phyloP scores from a whole-genome alignment of 2,329 filamentous ascomycete genomes.

The Aciculosporium take region DNA sequence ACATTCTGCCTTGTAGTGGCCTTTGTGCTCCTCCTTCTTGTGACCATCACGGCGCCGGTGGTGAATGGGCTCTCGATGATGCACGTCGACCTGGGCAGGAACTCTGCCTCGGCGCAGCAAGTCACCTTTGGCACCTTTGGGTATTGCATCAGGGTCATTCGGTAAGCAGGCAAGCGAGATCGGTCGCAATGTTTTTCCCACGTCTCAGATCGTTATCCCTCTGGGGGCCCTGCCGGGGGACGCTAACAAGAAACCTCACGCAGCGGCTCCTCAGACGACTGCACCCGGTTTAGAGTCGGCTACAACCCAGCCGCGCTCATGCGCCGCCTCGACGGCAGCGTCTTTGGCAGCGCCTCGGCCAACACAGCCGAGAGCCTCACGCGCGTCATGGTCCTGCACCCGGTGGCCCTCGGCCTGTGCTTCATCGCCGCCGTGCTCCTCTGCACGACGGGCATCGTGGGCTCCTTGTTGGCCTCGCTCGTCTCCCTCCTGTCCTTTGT shows the following conservation, averaged over 20 bases:
- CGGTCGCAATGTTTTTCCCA: too few species aligned
- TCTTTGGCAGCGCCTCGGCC: constrained; percentile 28
- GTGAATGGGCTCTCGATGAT: constrained; percentile 40
- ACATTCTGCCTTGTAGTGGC: constrained; percentile 42
- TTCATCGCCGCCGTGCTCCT: constrained; percentile 42
- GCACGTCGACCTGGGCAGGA: constrained; percentile 30
- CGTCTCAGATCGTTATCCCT: too few species aligned
- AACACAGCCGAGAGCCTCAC: constrained; percentile 36
- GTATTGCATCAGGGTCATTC: constrained; percentile 29
- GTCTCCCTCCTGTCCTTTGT: constrained; percentile 36
- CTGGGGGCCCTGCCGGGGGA: too few species aligned
- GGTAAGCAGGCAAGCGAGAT: constrained; percentile 15
- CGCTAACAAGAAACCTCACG: background rate
- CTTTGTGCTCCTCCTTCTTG: constrained; percentile 41
- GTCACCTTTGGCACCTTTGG: constrained; percentile 48
- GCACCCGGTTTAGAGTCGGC: constrained; percentile 35
- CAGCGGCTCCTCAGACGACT: constrained; percentile 26
- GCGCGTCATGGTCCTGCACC: constrained; percentile 47
- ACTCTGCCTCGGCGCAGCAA: constrained; percentile 18
- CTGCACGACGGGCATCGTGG: too few species aligned
- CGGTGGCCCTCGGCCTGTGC: constrained; percentile 40
- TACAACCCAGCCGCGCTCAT: constrained; percentile 40
- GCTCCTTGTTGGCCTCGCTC: constrained; percentile 36
- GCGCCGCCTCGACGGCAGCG: constrained; percentile 18
- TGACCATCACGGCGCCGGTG: constrained; percentile 44